These are phyloP conservation scores for Pascua sp. DNA, from an alignment of 1,284 basidiomycete species.

Conservation along the genomic window DNA sequence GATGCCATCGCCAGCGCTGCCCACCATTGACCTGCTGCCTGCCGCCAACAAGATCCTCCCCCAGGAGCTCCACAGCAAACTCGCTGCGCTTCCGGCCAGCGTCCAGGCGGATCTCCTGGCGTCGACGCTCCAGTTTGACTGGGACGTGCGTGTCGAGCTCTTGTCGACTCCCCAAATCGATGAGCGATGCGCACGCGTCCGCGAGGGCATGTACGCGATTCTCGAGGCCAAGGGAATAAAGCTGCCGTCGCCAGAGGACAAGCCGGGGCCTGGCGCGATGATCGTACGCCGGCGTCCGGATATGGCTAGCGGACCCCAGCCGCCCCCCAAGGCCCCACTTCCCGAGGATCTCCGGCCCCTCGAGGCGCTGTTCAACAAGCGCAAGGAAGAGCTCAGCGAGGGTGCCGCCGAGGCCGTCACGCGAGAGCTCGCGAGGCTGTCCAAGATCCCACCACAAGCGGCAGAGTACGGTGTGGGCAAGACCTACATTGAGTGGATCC, in stretches of 20 bases:
- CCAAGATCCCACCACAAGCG: conserved; percentile 40
- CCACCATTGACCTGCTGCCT: conserved; percentile 28
- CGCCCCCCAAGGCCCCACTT: conserved; percentile 12
- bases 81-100: conserved; percentile 29
- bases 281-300: not conserved
- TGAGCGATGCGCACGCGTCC: conserved; percentile 27
- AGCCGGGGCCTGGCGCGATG: not conserved
- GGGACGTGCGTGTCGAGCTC: conserved; percentile 38
- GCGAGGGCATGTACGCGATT: conserved; percentile 25
- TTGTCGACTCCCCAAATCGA: conserved; percentile 34
- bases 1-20: conserved; percentile 19
- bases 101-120: conserved; percentile 41
- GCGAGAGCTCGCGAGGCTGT: conserved; percentile 33
- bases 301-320: not conserved
- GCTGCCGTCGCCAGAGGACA: conserved; percentile 8
- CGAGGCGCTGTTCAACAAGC: conserved; percentile 17
- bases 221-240: conserved; percentile 23
- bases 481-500: conserved; percentile 44
- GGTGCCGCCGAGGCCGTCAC: conserved; percentile 27
- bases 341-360: conserved; percentile 41
- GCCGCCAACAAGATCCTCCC: conserved; percentile 33
- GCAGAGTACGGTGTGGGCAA: conserved; percentile 43
- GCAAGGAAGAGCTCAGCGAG: conserved; percentile 26
- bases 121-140: conserved; percentile 32
- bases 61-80: conserved; percentile 30